A percentile compares a stretch with the other conserved stretches of the same genome.
These are phyloP conservation scores for Venturia nashicola DNA, from an alignment of 2,329 filamentous ascomycete genomes.

Conservation along the genomic window DNA sequence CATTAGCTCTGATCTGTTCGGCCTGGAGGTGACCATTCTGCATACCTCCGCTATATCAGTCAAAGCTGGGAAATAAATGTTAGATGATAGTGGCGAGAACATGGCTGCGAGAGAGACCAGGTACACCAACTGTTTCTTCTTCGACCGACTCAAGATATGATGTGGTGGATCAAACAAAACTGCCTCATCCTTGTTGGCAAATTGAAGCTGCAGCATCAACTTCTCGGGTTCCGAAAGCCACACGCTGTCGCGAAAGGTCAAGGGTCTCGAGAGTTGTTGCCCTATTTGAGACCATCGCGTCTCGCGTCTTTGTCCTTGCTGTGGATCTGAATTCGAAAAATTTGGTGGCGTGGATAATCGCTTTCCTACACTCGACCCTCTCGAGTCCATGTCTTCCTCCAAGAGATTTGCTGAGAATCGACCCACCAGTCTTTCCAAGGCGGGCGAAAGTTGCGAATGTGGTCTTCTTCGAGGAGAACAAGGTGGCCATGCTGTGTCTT, in stretches of 20 bases:
- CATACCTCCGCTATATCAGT: constrained; percentile 22
- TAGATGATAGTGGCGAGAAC: constrained; percentile 38
- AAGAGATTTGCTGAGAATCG: not conserved
- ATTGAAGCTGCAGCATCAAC: not conserved
- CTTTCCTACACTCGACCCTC: no score
- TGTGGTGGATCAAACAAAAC: not conserved
- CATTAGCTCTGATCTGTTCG: not conserved
- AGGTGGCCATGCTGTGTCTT: not conserved
- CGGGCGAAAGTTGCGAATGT: not conserved
- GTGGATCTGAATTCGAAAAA: not conserved
- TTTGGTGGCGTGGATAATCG: not conserved
- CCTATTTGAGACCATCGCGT: not conserved
- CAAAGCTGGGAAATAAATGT: constrained; percentile 39
- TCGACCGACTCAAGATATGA: not conserved
- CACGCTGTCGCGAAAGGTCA: not conserved
- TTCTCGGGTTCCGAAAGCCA: not conserved
- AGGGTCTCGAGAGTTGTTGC: not conserved
- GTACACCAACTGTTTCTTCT: constrained; percentile 3
- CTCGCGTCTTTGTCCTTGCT: not conserved
- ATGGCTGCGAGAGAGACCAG: constrained; percentile 14
- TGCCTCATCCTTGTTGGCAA: not conserved
- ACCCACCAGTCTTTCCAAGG: not conserved
- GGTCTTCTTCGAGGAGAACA: not conserved
- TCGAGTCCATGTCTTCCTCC: not conserved
- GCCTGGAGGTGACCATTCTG: no score